phyloP scores from a whole-genome alignment of 495 filamentous ascomycete genomes.

The Haplographium delicatum region DNA sequence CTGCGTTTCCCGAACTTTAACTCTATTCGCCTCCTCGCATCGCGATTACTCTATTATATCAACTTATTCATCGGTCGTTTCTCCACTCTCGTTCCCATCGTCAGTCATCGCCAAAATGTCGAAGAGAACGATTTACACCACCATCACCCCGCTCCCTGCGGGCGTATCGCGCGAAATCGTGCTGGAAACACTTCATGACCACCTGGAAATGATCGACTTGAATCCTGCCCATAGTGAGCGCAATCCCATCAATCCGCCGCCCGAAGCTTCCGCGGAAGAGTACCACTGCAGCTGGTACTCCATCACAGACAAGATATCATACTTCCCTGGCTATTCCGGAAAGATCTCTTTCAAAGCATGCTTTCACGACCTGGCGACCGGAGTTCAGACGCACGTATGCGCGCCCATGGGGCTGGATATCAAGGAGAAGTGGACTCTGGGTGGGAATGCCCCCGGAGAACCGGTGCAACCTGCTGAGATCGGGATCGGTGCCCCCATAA shows the following conservation, averaged over 20 bases:
- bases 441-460: slow-evolving; percentile 60
- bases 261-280: slow-evolving; percentile 60
- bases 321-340: slow-evolving; percentile 61
- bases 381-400: slow-evolving; percentile 70
- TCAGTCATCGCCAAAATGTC: not conserved
- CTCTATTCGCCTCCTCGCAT: too few species aligned
- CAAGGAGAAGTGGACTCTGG: slow-evolving; percentile 60
- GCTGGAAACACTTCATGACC: slow-evolving; percentile 63
- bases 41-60: too few species aligned
- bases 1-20: too few species aligned
- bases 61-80: too few species aligned
- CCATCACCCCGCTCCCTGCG: slow-evolving; percentile 63
- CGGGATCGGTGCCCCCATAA: slow-evolving; percentile 52
- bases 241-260: slow-evolving; percentile 53
- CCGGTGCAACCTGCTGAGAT: slow-evolving; percentile 51
- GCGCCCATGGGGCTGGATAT: slow-evolving; percentile 67
- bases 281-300: slow-evolving; percentile 65
- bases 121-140: slow-evolving; percentile 49
- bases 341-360: slow-evolving; percentile 69
- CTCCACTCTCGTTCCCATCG: too few species aligned
- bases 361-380: slow-evolving; percentile 63
- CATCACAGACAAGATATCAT: slow-evolving; percentile 67
- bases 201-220: slow-evolving; percentile 72
- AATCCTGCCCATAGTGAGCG: slow-evolving; percentile 71
- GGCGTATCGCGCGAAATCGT: slow-evolving; percentile 60